Evolutionary conservation across 2,329 filamentous ascomycete genomes (phyloP), one percentile per base, ranked within the genome.

Genomic region (Fusarium scirpi): DNA sequence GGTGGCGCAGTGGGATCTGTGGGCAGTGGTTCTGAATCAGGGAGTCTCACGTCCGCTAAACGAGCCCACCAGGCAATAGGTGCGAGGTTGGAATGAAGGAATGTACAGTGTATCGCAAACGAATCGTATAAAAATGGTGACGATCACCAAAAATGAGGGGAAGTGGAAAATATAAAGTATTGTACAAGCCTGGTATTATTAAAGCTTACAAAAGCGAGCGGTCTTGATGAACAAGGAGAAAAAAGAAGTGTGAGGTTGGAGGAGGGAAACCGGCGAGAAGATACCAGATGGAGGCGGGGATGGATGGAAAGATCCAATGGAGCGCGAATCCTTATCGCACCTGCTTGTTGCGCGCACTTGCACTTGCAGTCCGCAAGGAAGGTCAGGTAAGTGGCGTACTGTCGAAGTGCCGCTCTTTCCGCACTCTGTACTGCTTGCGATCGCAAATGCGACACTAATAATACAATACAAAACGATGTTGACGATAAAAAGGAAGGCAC

Each of bases 1-100:
- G 49, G 69, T 71, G 69, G 69, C 69, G 69, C 69, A 69, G 61
- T 66, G 49, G 45, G 68, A 69, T 71, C 56, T 56, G 66, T 67
- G 62, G 16, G 44, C 24, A 41, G 62, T 20, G 41, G 29, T 58
- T 69, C 38, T 69, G 67, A 62, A 69, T 69, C 65, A 67, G 62
- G 16, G 45, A 54, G 58, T 58, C 59, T 69, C 52, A 29, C 40
- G 67, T 40, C 61, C 61, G 52, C 56, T 68, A 60, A 60, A 68
- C 62, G 59, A 71, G 63, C 29, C 55, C 56, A 70, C 63, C 54
- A 49, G 55, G 57, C 47, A 43, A 43, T 27, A 25, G 38, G 29
- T 46, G 43, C 38, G 57, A 46, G 41, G n/a, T 63, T 58, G 64
- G 59, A 62, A 62, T 55, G 64, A 69, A 65, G 53, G 67, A 57